These are phyloP conservation scores for Bigelowiella natans DNA, from an alignment of 78 protist species.

Conservation along the genomic window DNA sequence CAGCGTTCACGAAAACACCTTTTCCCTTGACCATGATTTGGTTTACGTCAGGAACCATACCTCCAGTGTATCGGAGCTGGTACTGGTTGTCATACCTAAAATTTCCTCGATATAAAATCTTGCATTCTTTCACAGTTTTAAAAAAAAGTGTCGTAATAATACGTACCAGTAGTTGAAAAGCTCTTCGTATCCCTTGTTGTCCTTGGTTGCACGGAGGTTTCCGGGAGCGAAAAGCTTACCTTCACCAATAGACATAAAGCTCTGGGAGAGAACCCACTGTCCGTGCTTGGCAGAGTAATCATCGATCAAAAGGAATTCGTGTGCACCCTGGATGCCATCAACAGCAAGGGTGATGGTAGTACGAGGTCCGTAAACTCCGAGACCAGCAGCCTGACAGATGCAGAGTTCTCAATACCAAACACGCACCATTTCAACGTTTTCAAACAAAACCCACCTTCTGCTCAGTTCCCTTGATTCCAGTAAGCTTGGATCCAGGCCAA, in stretches of 20 bases:
- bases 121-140: no score
- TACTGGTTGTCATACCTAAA: background rate
- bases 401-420: no score
- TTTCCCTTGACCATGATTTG: constrained; percentile 10
- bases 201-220: constrained; percentile 10
- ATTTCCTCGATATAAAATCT: no score
- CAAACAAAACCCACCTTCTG: no score
- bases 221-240: constrained; percentile 13
- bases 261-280: background rate
- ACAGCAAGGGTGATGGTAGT: background rate
- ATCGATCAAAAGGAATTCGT: background rate
- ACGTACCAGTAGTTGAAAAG: background rate
- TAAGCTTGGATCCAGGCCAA: background rate
- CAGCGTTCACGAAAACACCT: background rate
- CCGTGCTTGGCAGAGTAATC: background rate
- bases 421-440: no score
- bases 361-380: constrained; percentile 17
- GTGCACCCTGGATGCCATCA: background rate
- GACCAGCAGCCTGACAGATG: background rate
- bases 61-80: constrained; percentile 24
- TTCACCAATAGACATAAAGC: background rate
- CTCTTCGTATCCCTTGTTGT: background rate
- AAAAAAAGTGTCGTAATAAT: no score
- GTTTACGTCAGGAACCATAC: constrained; percentile 10
- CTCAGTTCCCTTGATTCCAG: background rate